These are phyloP conservation scores for Viridothelium virens DNA, from an alignment of 495 filamentous ascomycete species.

Conservation along the genomic window DNA sequence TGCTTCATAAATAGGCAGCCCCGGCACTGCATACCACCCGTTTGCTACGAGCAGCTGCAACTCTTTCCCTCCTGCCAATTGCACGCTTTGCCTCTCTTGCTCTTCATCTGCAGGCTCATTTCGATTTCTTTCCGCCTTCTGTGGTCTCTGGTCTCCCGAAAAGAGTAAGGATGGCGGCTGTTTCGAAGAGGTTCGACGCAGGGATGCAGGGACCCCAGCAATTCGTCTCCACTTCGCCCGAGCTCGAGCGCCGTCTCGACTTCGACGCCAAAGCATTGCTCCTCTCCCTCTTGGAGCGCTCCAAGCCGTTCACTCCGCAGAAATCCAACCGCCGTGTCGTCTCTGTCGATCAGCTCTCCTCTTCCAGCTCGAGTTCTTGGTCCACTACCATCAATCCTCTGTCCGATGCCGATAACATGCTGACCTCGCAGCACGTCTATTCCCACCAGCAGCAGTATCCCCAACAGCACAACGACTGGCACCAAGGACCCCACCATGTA, in stretches of 20 bases:
- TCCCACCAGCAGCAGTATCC: slow-evolving; percentile 76
- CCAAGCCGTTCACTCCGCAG: too few species aligned
- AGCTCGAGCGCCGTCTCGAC: neutral
- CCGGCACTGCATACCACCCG: neutral
- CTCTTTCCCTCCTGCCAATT: neutral
- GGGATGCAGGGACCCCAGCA: neutral
- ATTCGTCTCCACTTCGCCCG: neutral
- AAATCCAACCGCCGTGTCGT: neutral
- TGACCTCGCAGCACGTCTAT: slow-evolving; percentile 46
- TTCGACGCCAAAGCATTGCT: neutral
- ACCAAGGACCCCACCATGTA: slow-evolving; percentile 49
- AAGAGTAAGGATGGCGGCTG: neutral
- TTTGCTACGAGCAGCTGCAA: neutral
- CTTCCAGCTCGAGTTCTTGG: too few species aligned
- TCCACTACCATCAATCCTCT: neutral
- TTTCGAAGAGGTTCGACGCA: neutral
- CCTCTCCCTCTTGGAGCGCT: neutral
- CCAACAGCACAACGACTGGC: slow-evolving; percentile 54
- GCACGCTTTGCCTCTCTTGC: neutral
- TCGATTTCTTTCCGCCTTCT: neutral
- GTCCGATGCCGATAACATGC: neutral
- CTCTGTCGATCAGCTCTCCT: neutral
- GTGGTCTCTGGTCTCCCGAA: neutral
- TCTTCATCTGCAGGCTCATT: neutral
- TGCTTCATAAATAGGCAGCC: neutral